Conservation (phyloP, 2,329 filamentous ascomycete species). For the Hypoxylon sp. region DNA sequence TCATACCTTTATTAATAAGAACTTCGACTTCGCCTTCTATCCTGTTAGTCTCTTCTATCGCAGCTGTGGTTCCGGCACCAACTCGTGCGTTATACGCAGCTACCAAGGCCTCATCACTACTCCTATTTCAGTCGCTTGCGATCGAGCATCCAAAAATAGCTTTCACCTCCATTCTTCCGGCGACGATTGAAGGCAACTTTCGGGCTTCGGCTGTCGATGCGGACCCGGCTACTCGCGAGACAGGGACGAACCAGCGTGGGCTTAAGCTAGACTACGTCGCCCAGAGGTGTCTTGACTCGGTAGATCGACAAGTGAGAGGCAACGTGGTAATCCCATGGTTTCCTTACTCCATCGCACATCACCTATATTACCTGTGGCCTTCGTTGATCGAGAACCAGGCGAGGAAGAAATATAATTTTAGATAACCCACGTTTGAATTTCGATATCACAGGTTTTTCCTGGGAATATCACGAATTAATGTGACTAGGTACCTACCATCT, state of each 20-base stretch:
- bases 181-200: constrained; percentile 56
- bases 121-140: constrained; percentile 55
- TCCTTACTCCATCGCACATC: constrained; percentile 52
- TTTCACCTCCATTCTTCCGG: constrained; percentile 53
- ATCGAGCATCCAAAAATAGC: constrained; percentile 54
- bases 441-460: background rate
- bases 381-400: constrained; percentile 51
- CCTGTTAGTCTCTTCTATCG: constrained; percentile 51
- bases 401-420: constrained; percentile 54
- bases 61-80: constrained; percentile 54
- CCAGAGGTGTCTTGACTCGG: constrained; percentile 49
- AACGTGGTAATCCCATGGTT: constrained; percentile 54
- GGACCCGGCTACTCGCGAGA: constrained; percentile 42
- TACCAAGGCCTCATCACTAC: constrained; percentile 54
- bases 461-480: too few species aligned
- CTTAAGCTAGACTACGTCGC: constrained; percentile 54
- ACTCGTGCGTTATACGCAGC: constrained; percentile 55
- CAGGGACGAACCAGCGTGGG: constrained; percentile 51
- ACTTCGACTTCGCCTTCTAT: constrained; percentile 52
- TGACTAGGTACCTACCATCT: background rate
- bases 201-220: constrained; percentile 55
- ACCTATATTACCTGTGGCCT: constrained; percentile 54
- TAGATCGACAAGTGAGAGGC: constrained; percentile 49
- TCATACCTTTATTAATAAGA: constrained; percentile 53
- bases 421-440: background rate